Base-by-base conservation (phyloP, 2,329 filamentous ascomycete species). In the Orbilia brochopaga region DNA sequence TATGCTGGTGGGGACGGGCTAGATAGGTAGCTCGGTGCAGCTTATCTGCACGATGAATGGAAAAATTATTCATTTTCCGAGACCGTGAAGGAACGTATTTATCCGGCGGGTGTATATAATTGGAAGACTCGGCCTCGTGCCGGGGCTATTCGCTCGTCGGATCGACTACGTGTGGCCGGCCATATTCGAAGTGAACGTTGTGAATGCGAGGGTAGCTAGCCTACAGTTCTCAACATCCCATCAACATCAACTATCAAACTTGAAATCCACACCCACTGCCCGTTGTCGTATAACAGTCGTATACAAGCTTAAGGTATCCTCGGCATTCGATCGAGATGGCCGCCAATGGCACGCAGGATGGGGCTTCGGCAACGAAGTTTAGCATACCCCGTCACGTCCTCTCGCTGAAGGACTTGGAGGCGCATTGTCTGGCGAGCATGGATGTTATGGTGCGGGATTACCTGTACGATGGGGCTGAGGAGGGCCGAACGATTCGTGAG, bases 381-480 rank as follows among this genome's bases (percentile, higher is more conserved):
- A 19, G 15, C 5, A 64, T 64, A 13, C 59, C 59, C n/a, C 83
- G 78, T 78, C 81, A 75, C 46, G 70, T 78, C 15, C 74, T 79
- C 32, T 79, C 79, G 42, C 79, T 80, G 27, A 74, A 75, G 11
- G 82, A 83, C 48, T 74, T 83, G 15, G 81, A 82, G 75, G 77
- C 76, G 24, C 55, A 77, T 52, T 81, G 79, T 13, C 79, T 78
- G 57, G 77, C 77, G 19, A 80, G 78, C 46, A 77, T 83, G 35
- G 78, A 81, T 0, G 78, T 77, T 19, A 80, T 80, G 78, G 60
- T 32, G 8, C 24, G 69, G 81, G 84, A 85, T 56, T 86, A 85
- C 78, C 86, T 83, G 77, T 85, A 86, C 75, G 84, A 83, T 69
- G 84, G 84, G 4, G 83, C 84, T 3, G 85, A 85, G 78, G 83